Conservation (phyloP, 768 basidiomycete species). For the Tricholoma flavovirens region DNA sequence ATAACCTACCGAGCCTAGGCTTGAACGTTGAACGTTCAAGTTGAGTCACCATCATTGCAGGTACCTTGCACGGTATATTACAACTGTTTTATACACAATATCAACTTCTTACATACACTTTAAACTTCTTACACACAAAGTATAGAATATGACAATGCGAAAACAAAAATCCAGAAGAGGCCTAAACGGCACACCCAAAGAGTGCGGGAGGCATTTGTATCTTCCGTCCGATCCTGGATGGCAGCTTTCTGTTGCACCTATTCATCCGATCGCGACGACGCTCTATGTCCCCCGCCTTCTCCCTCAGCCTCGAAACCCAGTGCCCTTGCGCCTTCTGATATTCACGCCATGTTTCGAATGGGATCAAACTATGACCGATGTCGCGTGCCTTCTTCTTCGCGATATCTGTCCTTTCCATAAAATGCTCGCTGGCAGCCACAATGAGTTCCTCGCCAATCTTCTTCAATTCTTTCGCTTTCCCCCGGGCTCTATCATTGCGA, state of each 20-base stretch:
- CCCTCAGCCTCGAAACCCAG: slow-evolving; percentile 23
- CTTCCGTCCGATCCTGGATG: neutral
- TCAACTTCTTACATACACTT: neutral
- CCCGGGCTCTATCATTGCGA: slow-evolving; percentile 48
- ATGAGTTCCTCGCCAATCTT: slow-evolving; percentile 43
- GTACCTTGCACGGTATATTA: too few species aligned
- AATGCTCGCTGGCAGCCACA: slow-evolving; percentile 33
- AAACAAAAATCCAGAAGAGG: neutral
- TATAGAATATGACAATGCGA: neutral
- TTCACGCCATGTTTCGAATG: slow-evolving; percentile 26
- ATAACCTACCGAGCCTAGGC: too few species aligned
- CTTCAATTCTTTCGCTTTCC: slow-evolving; percentile 47
- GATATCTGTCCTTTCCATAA: slow-evolving; percentile 34
- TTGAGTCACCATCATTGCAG: too few species aligned
- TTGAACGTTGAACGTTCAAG: too few species aligned
- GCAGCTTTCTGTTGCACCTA: neutral
- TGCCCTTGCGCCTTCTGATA: slow-evolving; percentile 29
- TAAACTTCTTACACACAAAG: neutral
- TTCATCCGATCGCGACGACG: neutral
- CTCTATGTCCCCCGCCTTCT: slow-evolving; percentile 11
- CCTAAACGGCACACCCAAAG: neutral
- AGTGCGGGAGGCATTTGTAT: neutral
- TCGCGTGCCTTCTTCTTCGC: slow-evolving; percentile 14
- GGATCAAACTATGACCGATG: slow-evolving; percentile 17
- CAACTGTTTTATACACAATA: neutral